Evolutionary conservation across 768 basidiomycete species (phyloP), one percentile per base, ranked within the genome.

Genomic region (Gymnopilus junonius): DNA sequence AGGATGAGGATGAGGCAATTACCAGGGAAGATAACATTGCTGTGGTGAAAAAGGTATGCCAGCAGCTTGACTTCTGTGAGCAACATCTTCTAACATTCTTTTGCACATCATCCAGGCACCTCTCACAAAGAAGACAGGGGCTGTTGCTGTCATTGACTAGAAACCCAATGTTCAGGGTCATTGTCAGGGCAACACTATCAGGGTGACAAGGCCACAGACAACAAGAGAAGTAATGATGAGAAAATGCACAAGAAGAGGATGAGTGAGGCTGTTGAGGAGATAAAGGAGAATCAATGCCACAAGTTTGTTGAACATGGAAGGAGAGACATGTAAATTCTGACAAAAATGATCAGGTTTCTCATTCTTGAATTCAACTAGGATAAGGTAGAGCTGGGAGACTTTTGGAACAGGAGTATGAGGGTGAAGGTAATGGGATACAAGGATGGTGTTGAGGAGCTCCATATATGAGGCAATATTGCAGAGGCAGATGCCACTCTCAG

Each of bases 251-350:
- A n/a, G n/a, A n/a, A n/a, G n/a, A n/a, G n/a, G n/a, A n/a, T n/a
- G n/a, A n/a, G n/a, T n/a, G n/a, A n/a, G n/a, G n/a, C n/a, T n/a
- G n/a, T n/a, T n/a, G n/a, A n/a, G n/a, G n/a, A n/a, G n/a, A n/a
- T n/a, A n/a, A n/a, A n/a, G n/a, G n/a, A n/a, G n/a, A 37, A 76
- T 71, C 20, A 2, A 73, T 1, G 8, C 27, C 20, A 64, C 50
- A 4, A 64, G 68, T 1, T 29, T 51, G 27, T 72, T 65, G 42
- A 77, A 78, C 1, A 69, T 65, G 8, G 57, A 57, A 15, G 71
- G 74, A 12, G 57, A 39, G 0, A 75, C 67, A 14, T 64, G 65
- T 29, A 77, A 68, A 58, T 75, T 73, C 6, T 35, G 48, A 10
- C 66, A 39, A 61, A 77, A 77, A 10, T 59, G 51, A 7, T 69